Conservation (phyloP, 805 yeast species). For the Saccharomycopsis sp. region DNA sequence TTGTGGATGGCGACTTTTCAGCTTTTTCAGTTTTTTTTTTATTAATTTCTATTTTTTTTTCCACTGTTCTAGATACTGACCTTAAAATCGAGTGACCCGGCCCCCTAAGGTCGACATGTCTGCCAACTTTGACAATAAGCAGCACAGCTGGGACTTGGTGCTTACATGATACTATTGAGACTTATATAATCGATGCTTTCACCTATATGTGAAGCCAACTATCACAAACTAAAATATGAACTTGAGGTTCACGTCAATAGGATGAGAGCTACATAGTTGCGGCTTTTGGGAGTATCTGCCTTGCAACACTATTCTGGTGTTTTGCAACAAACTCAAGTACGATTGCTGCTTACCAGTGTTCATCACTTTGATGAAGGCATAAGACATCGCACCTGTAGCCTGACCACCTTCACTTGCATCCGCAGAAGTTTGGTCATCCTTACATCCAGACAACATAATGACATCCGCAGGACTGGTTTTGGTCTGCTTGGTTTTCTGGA, state of each 20-base stretch:
- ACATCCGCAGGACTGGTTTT: slow-evolving; percentile 63
- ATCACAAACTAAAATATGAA: slow-evolving; percentile 31
- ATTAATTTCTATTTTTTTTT: no score
- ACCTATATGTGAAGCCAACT: no score
- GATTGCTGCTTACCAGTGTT: slow-evolving; percentile 45
- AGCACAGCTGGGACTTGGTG: no score
- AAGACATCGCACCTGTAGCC: slow-evolving; percentile 72
- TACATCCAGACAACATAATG: slow-evolving; percentile 58
- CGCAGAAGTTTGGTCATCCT: slow-evolving; percentile 52
- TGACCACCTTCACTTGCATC: slow-evolving; percentile 55
- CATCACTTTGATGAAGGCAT: slow-evolving; percentile 56
- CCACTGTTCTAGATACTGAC: no score
- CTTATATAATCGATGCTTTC: no score
- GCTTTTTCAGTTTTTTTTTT: no score
- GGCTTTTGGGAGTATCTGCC: slow-evolving; percentile 64
- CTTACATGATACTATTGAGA: no score
- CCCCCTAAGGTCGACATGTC: no score
- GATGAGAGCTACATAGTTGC: slow-evolving; percentile 61
- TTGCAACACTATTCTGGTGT: slow-evolving; percentile 47
- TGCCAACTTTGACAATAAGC: no score
- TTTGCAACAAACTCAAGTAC: slow-evolving; percentile 51
- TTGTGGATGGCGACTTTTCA: no score
- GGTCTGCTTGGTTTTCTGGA: slow-evolving; percentile 33
- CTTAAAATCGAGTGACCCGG: no score
- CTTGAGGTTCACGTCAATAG: slow-evolving; percentile 43